Conservation (phyloP, 345 rosid genomes). For the Dipteronia dyeriana region DNA sequence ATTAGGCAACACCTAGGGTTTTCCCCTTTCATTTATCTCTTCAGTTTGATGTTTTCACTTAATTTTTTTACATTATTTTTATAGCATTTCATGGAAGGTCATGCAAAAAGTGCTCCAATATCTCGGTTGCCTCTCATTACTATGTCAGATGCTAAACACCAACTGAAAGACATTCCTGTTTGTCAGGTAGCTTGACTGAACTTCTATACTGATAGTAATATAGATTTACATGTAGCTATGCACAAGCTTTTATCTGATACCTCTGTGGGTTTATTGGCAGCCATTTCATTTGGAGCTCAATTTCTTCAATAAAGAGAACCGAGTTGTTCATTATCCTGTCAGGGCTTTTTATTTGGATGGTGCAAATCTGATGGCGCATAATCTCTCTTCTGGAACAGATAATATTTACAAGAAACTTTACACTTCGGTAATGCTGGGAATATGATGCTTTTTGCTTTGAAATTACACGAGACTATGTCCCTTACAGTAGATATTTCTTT, state of each 20-base stretch:
- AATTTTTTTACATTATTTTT: constrained; percentile 25
- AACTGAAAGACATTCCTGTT: constrained; percentile 81
- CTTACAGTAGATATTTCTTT: constrained; percentile 28
- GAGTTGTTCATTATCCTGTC: constrained; percentile 94
- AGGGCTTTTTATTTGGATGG: constrained; percentile 92
- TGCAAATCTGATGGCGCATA: constrained; percentile 80
- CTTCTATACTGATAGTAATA: constrained; percentile 16
- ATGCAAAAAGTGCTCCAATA: constrained; percentile 90
- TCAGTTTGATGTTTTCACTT: constrained; percentile 13
- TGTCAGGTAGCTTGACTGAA: constrained; percentile 60
- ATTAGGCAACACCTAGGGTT: background rate
- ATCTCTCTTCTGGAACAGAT: constrained; percentile 83
- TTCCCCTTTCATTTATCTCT: background rate
- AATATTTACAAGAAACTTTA: constrained; percentile 81
- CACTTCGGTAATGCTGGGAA: constrained; percentile 58
- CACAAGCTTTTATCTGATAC: constrained; percentile 32
- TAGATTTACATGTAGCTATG: constrained; percentile 18
- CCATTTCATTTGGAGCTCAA: constrained; percentile 97
- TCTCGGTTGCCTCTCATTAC: constrained; percentile 87
- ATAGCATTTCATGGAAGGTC: constrained; percentile 99
- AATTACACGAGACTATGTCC: constrained; percentile 6
- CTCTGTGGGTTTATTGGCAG: constrained; percentile 48
- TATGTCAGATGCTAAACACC: constrained; percentile 65
- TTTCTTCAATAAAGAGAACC: constrained; percentile 88
- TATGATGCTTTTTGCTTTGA: constrained; percentile 9